Base-by-base conservation (phyloP, 75 land plant genomes). In the Pseudotsuga menziesii region DNA sequence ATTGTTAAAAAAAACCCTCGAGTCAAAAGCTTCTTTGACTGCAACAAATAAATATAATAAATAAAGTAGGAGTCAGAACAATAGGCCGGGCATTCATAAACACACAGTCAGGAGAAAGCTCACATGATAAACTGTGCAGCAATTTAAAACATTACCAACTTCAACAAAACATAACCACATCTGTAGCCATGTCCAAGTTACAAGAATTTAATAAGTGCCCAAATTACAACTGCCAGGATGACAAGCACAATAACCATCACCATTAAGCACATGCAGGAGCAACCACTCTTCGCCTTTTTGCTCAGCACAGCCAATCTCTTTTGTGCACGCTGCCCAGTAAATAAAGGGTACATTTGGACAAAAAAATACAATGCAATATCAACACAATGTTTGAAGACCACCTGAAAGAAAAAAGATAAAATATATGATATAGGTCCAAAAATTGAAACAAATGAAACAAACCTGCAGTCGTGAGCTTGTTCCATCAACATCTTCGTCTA, bases 381-480 rank as follows among this genome's bases (percentile, higher is more conserved):
- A 12, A 58, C 48, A 3, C 35, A 48, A 25, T 19, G 9, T 16
- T 69, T 69, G 44, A 39, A 41, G 72, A 39, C 9, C 9, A 41
- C n/a, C 8, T 69, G 12, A 69, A 39, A 69, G 3, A 69, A 23
- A 69, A 41, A 32, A n/a, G 19, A 41, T 17, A 36, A 19, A 39
- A 35, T 35, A 35, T 35, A 41, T 1, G 7, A 44, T 6, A 44
- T 44, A 7, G 0, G 52, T 44, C 52, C 20, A 62, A 57, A 44
- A 5, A 25, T 44, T 27, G 55, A 48, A 20, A 25, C 16, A 76
- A 60, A 48, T 7, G 29, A 14, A 77, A 32, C 77, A 15, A 62
- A 95, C 96, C 97, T 84, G 85, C 35, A 96, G 82, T 17, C 93
- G 77, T 19, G 88, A 86, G 76, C 83, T 88, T 56, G 98, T 93